These are phyloP conservation scores for Bidens hawaiensis DNA, from an alignment of 140 eudicot genomes.

Conservation along the genomic window DNA sequence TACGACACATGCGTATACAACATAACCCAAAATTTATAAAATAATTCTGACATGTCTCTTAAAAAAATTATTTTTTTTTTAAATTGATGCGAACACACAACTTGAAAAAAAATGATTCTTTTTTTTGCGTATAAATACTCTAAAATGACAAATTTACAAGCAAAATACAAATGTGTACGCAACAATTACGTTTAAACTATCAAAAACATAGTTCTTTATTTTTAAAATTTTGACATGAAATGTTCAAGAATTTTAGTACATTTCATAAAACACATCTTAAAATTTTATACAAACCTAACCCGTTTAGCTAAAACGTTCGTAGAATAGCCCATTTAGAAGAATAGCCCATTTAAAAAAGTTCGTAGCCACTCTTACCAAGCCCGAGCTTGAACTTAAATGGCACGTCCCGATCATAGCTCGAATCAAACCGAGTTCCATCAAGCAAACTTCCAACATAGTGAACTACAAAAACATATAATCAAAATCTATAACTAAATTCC, in stretches of 20 bases:
- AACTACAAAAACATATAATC: conserved; percentile 16
- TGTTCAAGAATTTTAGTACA: neutral
- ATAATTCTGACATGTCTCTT: no score
- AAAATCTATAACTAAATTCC: neutral
- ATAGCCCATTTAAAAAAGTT: neutral
- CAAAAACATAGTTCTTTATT: no score
- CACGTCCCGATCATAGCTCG: conserved; percentile 26
- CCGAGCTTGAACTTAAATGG: conserved; percentile 45
- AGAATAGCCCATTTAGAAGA: neutral
- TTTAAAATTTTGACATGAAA: neutral
- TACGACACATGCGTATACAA: no score
- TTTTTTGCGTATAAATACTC: neutral
- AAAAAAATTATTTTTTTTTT: no score
- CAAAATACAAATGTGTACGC: neutral
- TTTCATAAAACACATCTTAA: neutral
- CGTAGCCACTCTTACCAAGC: conserved; percentile 20
- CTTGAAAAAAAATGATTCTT: neutral
- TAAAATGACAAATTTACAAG: neutral
- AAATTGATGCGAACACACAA: neutral
- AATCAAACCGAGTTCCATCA: conserved; percentile 34
- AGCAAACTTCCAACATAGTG: conserved; percentile 37
- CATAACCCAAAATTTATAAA: no score
- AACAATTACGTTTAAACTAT: neutral
- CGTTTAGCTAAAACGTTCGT: neutral
- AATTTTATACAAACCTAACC: neutral